Evolutionary conservation across 768 basidiomycete species (phyloP), one percentile per base, ranked within the genome.

Genomic region (Amanita muscaria): DNA sequence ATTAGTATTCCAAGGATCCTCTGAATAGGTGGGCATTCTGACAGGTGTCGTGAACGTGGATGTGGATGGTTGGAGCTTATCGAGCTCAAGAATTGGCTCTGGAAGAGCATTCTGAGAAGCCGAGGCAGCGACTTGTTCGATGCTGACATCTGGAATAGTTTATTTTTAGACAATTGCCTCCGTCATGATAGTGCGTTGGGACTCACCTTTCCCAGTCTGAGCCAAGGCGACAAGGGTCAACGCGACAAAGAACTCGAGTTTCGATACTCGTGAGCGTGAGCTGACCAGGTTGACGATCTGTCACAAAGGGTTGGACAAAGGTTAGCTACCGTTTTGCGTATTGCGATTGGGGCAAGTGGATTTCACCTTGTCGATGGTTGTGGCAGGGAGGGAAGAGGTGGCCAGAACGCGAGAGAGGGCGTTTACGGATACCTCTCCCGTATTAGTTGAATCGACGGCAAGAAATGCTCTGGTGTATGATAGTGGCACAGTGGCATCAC

Each of bases 221-320:
- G 88, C 88, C 3, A 94, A 67, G 2, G 88, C 88, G 35, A 88
- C 88, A 11, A 97, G 70, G 9, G 88, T 89, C 19, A 97, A 64
- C 8, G 90, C 88, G 9, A 93, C 87, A 59, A 87, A 93, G 68
- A 94, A 93, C 58, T 97, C 92, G 46, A 83, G 77, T 52, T 80
- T 88, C 6, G 88, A 88, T 29, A 97, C 84, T 40, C 82, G 73
- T 34, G 86, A 73, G 47, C 75, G 74, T 25, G 83, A 81, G 62
- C 86, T 88, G 42, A 91, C 89, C 16, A 93, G 70, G 61, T 86
- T 90, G 45, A 96, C 84, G 54, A 97, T 93, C 90, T 93, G 51
- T n/a, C 30, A 27, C 23, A 16, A n/a, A 29, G 7, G 33, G 7
- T n/a, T 34, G 32, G 16, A 19, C 24, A 15, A 23, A 7, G 8